Evolutionary conservation across 1,284 basidiomycete species (phyloP), one percentile per base, ranked within the genome.

Genomic region (Dichomitus squalens): DNA sequence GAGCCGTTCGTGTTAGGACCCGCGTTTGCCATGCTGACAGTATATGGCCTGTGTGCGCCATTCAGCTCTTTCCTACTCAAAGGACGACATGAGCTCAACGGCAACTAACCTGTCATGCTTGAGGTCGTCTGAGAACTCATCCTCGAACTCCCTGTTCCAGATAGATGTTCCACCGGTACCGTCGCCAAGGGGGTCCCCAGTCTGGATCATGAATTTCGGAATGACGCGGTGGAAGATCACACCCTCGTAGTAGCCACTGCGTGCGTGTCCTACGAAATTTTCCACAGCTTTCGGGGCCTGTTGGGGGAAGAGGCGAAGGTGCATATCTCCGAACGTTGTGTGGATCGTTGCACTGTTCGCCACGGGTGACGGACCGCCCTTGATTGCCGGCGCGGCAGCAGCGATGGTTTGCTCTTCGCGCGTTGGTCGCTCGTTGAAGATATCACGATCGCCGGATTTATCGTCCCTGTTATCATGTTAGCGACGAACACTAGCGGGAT

Each of bases 161-260:
- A 98, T 93, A 16, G 91, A 94, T 57, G 86, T 89, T 21, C 97
- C 97, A n/a, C 97, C 97, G 0, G 96, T 98, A 2, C 97, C 97
- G 73, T 99, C 96, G 16, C 95, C 96, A 4, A 97, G 77, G 1
- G 97, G 97, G 69, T 99, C 96, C 35, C 97, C 96, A 2, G 96
- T 98, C 79, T 99, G 96, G 52, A 99, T 87, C 97, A 99, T 99
- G 70, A 99, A 99, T 76, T 99, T 99, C 63, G 93, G 87, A 71
- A 99, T 99, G 63, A 99, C 92, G 58, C 97, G 92, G 73, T 99
- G 97, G 81, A 99, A 98, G 69, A 98, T 86, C 53, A 98, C 81
- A 20, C 90, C 88, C 72, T 99, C 96, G 72, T 92, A 99, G 77
- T 94, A 99, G 1, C 93, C 88, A 67, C 87, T 94, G 64, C 89